Evolutionary conservation across 2,329 filamentous ascomycete species (phyloP), one percentile per base, ranked within the genome.

Genomic region (Aspergillus brasiliensis): DNA sequence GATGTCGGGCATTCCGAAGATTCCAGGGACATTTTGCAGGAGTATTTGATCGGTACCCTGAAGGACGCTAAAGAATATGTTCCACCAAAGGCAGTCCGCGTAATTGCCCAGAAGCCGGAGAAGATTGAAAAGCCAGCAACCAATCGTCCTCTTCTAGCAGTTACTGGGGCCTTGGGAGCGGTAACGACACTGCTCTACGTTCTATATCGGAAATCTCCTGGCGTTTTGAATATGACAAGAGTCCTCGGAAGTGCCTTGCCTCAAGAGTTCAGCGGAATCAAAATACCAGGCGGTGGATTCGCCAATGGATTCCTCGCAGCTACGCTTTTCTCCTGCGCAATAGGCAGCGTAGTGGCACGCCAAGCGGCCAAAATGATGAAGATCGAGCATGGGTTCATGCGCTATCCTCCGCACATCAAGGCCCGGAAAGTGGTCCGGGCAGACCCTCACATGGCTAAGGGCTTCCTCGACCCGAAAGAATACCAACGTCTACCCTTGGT

Each of bases 401-500:
- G 57, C n/a, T 71, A 69, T 70, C 47, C 63, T 70, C 79, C 23
- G 57, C 78, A 79, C 62, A 73, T 77, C 57, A 81, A 80, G 57
- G 66, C 78, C 27, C 72, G 73, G 3, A 78, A 72, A 62, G 62
- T 71, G 21, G 69, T 73, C 40, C 77, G 75, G 57, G 66, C 72
- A 1, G 73, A 82, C 48, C 74, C 76, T 3, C 76, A 82, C 23
- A 69, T 75, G 58, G 66, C 74, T 52, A 68, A 75, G 55, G 83
- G 82, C 6, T 82, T 82, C 70, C 75, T 86, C 21, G 78, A 83
- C 42, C 76, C 83, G 0, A 74, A 79, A 21, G 73, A 74, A 13
- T 86, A 81, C 67, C 78, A 81, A 54, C 69, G 71, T 4, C 75
- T 86, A 13, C 79, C 80, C 0, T 73, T 86, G 1, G 21, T 69